A percentile compares a stretch with the other conserved stretches of the same genome.
Evolutionary conservation across 2,329 filamentous ascomycete genomes (phyloP).

Genomic region (Leptographium radiaticola): DNA sequence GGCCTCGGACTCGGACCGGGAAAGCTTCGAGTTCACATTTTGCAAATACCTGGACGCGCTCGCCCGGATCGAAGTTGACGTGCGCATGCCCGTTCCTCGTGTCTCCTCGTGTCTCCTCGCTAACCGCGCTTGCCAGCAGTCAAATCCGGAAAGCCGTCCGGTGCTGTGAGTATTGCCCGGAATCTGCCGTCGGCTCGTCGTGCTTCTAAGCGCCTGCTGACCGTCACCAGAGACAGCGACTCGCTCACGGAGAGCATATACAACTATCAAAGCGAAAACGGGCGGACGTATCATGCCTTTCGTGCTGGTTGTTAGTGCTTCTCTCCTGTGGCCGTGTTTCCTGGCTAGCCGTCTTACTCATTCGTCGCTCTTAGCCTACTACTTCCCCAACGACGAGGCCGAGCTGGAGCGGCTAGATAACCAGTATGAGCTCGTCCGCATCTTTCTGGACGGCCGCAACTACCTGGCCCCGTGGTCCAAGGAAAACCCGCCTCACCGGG

Average conservation of each 20-base stretch:
- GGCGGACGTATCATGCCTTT: slow-evolving; percentile 20
- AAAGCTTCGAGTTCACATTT: slow-evolving; percentile 15
- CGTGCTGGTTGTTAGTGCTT: slow-evolving; percentile 15
- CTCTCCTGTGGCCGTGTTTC: not conserved
- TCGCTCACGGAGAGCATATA: slow-evolving; percentile 20
- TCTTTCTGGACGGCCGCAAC: slow-evolving; percentile 18
- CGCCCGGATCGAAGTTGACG: slow-evolving; percentile 14
- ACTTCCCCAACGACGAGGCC: slow-evolving; percentile 19
- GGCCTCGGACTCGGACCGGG: not conserved
- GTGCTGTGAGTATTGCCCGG: not conserved
- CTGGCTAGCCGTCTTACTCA: not conserved
- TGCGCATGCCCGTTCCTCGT: not conserved
- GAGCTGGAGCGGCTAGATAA: slow-evolving; percentile 19
- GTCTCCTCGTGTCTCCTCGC: not conserved
- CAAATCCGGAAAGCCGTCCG: not conserved
- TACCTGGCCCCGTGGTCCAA: slow-evolving; percentile 18
- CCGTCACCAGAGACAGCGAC: slow-evolving; percentile 12
- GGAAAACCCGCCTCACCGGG: slow-evolving; percentile 15
- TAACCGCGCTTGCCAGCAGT: not conserved
- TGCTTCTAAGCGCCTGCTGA: no score
- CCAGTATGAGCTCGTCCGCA: slow-evolving; percentile 19
- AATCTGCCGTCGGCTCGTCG: no score
- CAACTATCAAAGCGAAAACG: slow-evolving; percentile 16
- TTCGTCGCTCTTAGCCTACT: slow-evolving; percentile 16
- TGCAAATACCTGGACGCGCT: slow-evolving; percentile 14